phyloP scores from a whole-genome alignment of 257 asterid species.

The Lycium barbarum region DNA sequence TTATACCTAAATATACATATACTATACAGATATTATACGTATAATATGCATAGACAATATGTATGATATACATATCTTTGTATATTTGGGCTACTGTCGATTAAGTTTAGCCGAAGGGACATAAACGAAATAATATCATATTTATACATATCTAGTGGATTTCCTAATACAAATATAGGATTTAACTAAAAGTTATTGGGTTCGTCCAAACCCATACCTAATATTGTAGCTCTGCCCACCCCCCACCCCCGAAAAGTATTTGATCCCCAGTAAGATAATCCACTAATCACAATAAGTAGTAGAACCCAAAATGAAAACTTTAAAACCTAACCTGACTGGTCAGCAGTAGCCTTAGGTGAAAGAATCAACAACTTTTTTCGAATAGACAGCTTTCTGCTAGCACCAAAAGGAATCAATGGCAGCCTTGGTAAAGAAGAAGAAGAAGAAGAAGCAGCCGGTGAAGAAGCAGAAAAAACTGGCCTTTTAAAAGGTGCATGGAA shows the following conservation, averaged over 20 bases:
- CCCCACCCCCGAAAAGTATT: background rate
- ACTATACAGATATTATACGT: too few species aligned
- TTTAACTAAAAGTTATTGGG: too few species aligned
- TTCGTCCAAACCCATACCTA: too few species aligned
- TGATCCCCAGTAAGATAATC: background rate
- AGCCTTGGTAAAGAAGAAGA: constrained; percentile 48
- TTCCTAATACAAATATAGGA: too few species aligned
- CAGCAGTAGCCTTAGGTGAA: constrained; percentile 74
- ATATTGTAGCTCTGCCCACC: too few species aligned
- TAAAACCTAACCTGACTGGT: constrained; percentile 72
- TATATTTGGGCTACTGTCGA: too few species aligned
- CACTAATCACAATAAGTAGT: background rate
- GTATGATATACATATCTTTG: too few species aligned
- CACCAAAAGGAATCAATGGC: constrained; percentile 48
- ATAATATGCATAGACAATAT: too few species aligned
- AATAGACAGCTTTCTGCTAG: constrained; percentile 38
- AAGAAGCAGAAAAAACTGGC: constrained; percentile 48
- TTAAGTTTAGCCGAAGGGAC: too few species aligned
- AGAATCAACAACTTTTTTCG: constrained; percentile 54
- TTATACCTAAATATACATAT: too few species aligned
- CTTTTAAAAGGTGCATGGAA: constrained; percentile 55
- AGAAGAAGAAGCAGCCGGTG: constrained; percentile 48
- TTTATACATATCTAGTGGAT: too few species aligned
- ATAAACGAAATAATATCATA: too few species aligned
- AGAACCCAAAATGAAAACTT: background rate